Conservation (phyloP, 805 yeast genomes). For the Wickerhamiella qilinensis region DNA sequence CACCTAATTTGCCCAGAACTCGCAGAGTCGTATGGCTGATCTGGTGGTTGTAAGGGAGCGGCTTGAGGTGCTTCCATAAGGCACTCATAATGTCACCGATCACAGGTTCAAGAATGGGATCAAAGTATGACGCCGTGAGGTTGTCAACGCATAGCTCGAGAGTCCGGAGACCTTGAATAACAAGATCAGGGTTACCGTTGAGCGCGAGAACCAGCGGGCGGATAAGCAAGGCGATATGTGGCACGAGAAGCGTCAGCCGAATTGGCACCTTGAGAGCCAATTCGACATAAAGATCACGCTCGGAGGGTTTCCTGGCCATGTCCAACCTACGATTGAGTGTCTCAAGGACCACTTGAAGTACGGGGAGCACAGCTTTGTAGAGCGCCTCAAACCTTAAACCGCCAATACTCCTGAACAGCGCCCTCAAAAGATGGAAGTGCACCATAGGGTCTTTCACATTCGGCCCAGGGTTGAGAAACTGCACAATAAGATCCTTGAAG, state of each 20-base stretch:
- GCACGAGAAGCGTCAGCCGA: constrained; percentile 79
- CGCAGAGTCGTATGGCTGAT: constrained; percentile 90
- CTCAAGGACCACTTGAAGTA: constrained; percentile 72
- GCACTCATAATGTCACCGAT: constrained; percentile 89
- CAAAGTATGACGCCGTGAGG: constrained; percentile 88
- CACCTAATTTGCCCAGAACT: constrained; percentile 89
- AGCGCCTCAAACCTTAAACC: constrained; percentile 92
- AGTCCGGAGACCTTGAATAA: constrained; percentile 87
- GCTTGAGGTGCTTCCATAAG: constrained; percentile 76
- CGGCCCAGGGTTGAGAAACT: constrained; percentile 63
- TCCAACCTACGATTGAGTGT: constrained; percentile 69
- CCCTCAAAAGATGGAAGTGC: constrained; percentile 74
- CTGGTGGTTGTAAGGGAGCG: constrained; percentile 87
- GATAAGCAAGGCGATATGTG: constrained; percentile 77
- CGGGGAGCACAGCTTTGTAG: constrained; percentile 84
- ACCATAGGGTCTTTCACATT: constrained; percentile 81
- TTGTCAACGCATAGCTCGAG: constrained; percentile 93
- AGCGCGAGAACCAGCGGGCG: constrained; percentile 82
- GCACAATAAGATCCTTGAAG: constrained; percentile 63
- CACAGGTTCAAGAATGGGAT: constrained; percentile 93
- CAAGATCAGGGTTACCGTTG: constrained; percentile 79
- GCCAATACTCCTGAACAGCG: constrained; percentile 83
- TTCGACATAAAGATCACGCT: constrained; percentile 87
- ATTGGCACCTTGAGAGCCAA: constrained; percentile 93
- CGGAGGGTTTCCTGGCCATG: constrained; percentile 75